phyloP scores from a whole-genome alignment of 495 filamentous ascomycete species.

The Hypoxylon intermedium region DNA sequence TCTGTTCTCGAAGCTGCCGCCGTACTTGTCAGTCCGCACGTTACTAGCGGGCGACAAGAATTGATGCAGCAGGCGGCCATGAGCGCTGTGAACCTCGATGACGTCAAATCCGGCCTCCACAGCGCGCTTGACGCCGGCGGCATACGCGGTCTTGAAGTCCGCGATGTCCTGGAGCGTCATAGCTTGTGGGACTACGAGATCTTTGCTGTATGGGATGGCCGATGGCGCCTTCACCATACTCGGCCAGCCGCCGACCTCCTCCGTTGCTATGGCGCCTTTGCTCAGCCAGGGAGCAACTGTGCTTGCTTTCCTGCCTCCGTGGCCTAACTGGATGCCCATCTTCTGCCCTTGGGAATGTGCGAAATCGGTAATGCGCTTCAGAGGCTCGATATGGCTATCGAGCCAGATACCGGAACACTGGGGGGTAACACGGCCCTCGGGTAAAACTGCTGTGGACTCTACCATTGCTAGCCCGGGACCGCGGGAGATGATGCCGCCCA shows the following conservation, averaged over 20 bases:
- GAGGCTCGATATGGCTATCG: slow-evolving; percentile 69
- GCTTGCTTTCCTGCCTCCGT: slow-evolving; percentile 77
- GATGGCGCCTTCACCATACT: slow-evolving; percentile 66
- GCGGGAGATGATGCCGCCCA: slow-evolving; percentile 64
- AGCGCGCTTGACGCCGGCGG: slow-evolving; percentile 58
- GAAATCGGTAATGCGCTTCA: slow-evolving; percentile 69
- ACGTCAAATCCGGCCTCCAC: slow-evolving; percentile 63
- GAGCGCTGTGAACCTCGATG: slow-evolving; percentile 59
- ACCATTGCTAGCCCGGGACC: slow-evolving; percentile 73
- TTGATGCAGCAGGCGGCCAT: slow-evolving; percentile 68
- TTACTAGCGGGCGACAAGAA: slow-evolving; percentile 67
- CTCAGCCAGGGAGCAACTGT: slow-evolving; percentile 53
- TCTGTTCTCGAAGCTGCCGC: slow-evolving; percentile 64
- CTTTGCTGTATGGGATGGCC: slow-evolving; percentile 45
- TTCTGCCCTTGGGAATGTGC: slow-evolving; percentile 71
- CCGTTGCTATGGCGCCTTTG: slow-evolving; percentile 39
- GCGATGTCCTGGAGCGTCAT: slow-evolving; percentile 62
- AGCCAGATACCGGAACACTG: slow-evolving; percentile 76
- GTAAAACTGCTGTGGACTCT: slow-evolving; percentile 72
- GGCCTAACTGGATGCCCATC: slow-evolving; percentile 76
- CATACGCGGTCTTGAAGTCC: slow-evolving; percentile 56
- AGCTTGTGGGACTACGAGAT: slow-evolving; percentile 50
- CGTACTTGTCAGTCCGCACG: slow-evolving; percentile 65
- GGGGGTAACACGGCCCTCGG: slow-evolving; percentile 77
- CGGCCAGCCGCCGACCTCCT: slow-evolving; percentile 69